A percentile compares a stretch with the other conserved stretches of the same genome.
phyloP scores from a whole-genome alignment of 2,329 filamentous ascomycete species.

The Colletotrichum scovillei region DNA sequence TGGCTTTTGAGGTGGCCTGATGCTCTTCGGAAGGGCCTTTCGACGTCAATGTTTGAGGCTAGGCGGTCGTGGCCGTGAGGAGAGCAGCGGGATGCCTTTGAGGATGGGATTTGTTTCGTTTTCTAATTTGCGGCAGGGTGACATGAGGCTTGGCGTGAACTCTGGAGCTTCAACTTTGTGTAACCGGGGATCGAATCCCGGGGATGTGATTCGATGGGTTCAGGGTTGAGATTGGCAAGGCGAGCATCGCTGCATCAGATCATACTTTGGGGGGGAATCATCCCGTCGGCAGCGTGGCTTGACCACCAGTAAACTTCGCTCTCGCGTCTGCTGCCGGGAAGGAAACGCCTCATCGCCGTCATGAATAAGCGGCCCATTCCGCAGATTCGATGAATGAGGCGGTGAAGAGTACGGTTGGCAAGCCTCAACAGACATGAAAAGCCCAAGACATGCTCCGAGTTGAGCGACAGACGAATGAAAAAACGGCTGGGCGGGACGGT shows the following conservation, averaged over 20 bases:
- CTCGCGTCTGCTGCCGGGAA: neutral
- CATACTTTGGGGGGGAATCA: neutral
- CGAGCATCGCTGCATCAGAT: neutral
- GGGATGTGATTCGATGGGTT: neutral
- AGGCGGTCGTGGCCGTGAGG: no score
- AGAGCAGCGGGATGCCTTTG: neutral
- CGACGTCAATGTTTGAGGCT: neutral
- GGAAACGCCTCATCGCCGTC: neutral
- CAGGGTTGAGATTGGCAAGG: neutral
- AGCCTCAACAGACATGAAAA: neutral
- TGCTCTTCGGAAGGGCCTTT: neutral
- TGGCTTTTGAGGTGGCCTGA: neutral
- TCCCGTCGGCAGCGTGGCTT: neutral
- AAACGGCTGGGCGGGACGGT: constrained; percentile 29
- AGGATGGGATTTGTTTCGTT: neutral
- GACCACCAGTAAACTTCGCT: neutral
- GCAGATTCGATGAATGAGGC: neutral
- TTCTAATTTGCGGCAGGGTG: neutral
- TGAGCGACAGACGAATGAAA: neutral
- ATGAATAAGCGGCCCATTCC: neutral
- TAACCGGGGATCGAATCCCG: neutral
- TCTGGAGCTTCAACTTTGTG: neutral
- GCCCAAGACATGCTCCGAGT: neutral
- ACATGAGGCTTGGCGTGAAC: neutral
- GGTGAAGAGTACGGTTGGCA: neutral